Base-by-base conservation (phyloP, 106 monocot species). In the Dactylorhiza incarnata region DNA sequence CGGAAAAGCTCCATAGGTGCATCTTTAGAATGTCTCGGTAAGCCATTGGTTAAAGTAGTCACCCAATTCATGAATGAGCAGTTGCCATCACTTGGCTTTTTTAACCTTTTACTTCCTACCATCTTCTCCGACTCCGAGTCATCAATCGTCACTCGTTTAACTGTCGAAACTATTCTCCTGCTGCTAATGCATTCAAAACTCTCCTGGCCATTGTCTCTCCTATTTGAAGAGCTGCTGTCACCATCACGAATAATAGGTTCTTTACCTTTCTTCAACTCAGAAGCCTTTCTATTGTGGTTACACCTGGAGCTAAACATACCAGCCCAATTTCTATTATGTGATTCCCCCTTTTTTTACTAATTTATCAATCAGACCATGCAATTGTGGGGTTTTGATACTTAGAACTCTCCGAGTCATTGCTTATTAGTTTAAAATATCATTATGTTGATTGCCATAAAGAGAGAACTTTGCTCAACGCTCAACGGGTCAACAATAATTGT, bases 61-160 rank as follows among this genome's bases (percentile, higher is more conserved):
- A 94, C 78, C 91, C 90, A 94, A 72, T 91, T 91, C 69, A 85
- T 78, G 75, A 94, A 94, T 49, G 94, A 94, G 49, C 83, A 58
- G 48, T 73, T 54, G 9, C 72, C 74, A 44, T 74, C 75, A 61
- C 77, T 72, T 71, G 74, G 73, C 20, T 53, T 79, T 49, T 78
- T 86, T 12, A 73, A 10, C 65, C 76, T 84, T 78, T 88, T 94
- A 59, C 54, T 53, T 81, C n/a, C 83, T 37, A 8, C 20, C 53
- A 72, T 55, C 29, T 56, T 45, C 10, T 77, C 47, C 13, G 20
- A 49, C n/a, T 77, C 47, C 15, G 16, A 49, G 45, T 82, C 83
- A 49, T 50, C 73, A 75, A 50, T 48, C 65, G 55, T 22, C 12
- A 66, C 83, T 73, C 88, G 73, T 81, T 94, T 90, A 44, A 73